Percentiles rank a stretch among this genome's conserved stretches.
phyloP scores from a whole-genome alignment of 768 basidiomycete genomes.

The Pleurotus salmoneostramineus region DNA sequence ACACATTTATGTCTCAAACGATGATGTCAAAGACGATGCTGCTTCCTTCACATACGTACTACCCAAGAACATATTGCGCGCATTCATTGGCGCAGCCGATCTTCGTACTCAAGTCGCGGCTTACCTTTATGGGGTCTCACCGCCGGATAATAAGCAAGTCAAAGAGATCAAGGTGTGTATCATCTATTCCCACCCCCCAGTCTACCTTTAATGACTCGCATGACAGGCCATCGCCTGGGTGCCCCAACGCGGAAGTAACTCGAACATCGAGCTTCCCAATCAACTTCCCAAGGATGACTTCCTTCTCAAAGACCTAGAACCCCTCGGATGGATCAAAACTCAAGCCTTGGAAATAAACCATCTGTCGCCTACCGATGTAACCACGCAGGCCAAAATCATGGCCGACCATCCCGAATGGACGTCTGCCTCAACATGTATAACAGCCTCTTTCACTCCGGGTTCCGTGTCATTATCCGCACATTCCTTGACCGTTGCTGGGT shows the following conservation, averaged over 20 bases:
- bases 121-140: conserved; percentile 89
- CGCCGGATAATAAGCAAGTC: conserved; percentile 95
- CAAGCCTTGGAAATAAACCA: conserved; percentile 91
- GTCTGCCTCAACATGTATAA: conserved; percentile 89
- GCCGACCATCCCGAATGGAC: conserved; percentile 94
- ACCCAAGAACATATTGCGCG: conserved; percentile 93
- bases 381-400: conserved; percentile 95
- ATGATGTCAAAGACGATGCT: conserved; percentile 98
- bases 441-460: conserved; percentile 95
- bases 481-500: conserved; percentile 85
- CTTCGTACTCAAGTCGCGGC: conserved; percentile 95
- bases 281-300: conserved; percentile 94
- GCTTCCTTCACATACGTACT: conserved; percentile 92
- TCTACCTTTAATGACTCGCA: conserved; percentile 12
- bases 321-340: conserved; percentile 95
- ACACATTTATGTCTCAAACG: conserved; percentile 98
- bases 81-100: conserved; percentile 91
- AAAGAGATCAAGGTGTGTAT: conserved; percentile 85
- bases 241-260: conserved; percentile 97
- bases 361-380: conserved; percentile 89
- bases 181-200: not conserved
- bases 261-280: conserved; percentile 85
- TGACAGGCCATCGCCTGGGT: conserved; percentile 81
- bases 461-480: conserved; percentile 95
- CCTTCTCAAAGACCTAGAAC: conserved; percentile 92